Base-by-base conservation (phyloP, 805 yeast genomes). In the Clavispora santaluciae region DNA sequence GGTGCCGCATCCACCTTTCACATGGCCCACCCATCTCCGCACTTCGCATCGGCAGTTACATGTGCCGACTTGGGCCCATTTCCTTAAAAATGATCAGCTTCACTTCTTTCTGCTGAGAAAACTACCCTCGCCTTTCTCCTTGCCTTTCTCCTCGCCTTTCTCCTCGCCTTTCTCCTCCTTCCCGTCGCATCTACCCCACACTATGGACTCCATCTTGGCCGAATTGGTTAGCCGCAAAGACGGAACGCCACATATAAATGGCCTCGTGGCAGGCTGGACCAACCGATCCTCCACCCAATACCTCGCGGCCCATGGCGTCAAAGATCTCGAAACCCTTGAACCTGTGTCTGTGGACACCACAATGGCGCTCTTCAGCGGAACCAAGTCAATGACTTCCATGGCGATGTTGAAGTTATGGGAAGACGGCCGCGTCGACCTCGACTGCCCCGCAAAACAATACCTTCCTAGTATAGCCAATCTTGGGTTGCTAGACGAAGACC, bases 321-420 rank as follows among this genome's bases (percentile, higher is more conserved):
- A 33, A 24, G 21, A 42, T 22, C 11, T 46, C 9, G 44, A 43
- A 2, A 43, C 46, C 15, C 36, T 33, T 13, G 42, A 45, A 7
- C 38, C 46, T 6, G 49, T 34, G 11, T n/a, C 24, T 8, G 29
- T 18, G 12, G 49, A 51, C 20, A 35, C 42, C 35, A 36, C 23
- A 33, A 15, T 51, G 39, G 36, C 50, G 9, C 36, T 41, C 15
- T 51, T 40, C 35, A 46, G 52, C 28, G 49, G 54, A 21, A 51
- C 55, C 16, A 51, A 51, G 39, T 24, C 48, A 5, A 49, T 51
- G 43, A 51, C 74, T 1, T 59, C 41, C 6, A 58, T 63, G 54
- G 72, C 66, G 3, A 44, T 61, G n/a, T 52, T 68, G 24, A 55
- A 57, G 20, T 56, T 69, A 18, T 55, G 54, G 30, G 69, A 67